Percentiles rank a stretch among this genome's conserved stretches.
These are phyloP conservation scores for Rhodosporidiobolus sp. DNA, from an alignment of 768 basidiomycete species.

Conservation along the genomic window DNA sequence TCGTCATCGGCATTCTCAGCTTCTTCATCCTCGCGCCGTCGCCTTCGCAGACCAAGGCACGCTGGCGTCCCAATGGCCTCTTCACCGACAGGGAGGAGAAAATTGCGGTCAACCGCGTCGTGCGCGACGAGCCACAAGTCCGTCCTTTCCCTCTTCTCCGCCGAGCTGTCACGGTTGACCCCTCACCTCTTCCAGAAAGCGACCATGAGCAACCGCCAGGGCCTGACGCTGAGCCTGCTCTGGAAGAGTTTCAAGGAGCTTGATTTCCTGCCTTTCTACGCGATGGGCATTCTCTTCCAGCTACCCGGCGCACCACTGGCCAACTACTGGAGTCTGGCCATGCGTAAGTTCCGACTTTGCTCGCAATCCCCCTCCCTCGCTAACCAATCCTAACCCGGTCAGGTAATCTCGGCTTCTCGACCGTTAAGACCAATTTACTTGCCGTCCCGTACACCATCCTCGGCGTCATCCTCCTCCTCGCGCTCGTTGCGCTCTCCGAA, in stretches of 20 bases:
- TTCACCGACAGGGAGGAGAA: conserved; percentile 48
- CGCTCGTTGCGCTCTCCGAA: conserved; percentile 38
- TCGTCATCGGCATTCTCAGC: no score
- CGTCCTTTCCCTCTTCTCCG: conserved; percentile 1
- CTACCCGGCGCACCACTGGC: conserved; percentile 26
- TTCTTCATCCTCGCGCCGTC: no score
- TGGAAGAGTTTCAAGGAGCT: conserved; percentile 43
- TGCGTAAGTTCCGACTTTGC: no score
- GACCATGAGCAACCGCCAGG: conserved; percentile 40
- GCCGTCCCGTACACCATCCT: conserved; percentile 45
- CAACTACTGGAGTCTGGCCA: no score
- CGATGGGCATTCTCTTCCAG: conserved; percentile 9
- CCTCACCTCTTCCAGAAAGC: not conserved
- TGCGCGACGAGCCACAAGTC: conserved; percentile 42
- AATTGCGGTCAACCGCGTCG: conserved; percentile 47
- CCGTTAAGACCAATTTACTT: conserved; percentile 46
- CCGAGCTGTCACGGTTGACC: no score
- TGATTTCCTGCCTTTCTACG: conserved; percentile 47
- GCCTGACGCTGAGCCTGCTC: conserved; percentile 43
- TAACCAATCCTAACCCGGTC: no score
- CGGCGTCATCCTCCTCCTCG: conserved; percentile 44
- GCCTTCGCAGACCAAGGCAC: conserved; percentile 44
- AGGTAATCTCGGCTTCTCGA: conserved; percentile 44
- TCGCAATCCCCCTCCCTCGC: not conserved
- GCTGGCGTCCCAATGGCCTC: conserved; percentile 47